These are phyloP conservation scores for Aspergillus eucalypticola DNA, from an alignment of 2,329 filamentous ascomycete genomes.

Conservation along the genomic window DNA sequence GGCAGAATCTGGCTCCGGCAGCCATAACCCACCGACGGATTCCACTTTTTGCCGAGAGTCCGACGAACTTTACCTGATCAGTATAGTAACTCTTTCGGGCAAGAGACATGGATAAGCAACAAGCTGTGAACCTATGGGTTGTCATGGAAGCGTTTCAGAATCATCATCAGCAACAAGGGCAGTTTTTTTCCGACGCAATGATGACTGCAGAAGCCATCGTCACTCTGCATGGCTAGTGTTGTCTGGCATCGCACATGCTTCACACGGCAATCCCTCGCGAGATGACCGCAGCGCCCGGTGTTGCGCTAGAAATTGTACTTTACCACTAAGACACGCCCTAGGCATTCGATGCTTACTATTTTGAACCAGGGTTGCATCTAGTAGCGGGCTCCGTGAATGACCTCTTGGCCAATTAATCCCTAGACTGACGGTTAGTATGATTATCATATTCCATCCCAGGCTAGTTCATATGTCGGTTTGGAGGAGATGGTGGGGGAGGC, in stretches of 20 bases:
- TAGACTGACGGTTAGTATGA: background rate
- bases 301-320: background rate
- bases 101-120: background rate
- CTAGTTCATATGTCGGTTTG: background rate
- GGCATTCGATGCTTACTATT: background rate
- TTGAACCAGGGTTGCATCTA: too few relatives aligned
- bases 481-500: background rate
- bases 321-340: background rate
- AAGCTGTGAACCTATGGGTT: background rate
- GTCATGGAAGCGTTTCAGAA: slow-evolving; percentile 1
- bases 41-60: slow-evolving; percentile 12
- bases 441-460: background rate
- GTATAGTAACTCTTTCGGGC: background rate
- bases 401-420: background rate
- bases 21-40: background rate
- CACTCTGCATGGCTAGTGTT: background rate
- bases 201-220: slow-evolving; percentile 1
- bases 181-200: background rate
- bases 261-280: background rate
- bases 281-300: background rate
- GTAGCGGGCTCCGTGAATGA: background rate
- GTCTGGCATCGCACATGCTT: background rate
- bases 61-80: slow-evolving; percentile 9
- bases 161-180: background rate
- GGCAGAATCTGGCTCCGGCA: slow-evolving; percentile 15